These are phyloP conservation scores for Rugonectria rugulosa DNA, from an alignment of 2,329 filamentous ascomycete species.

Conservation along the genomic window DNA sequence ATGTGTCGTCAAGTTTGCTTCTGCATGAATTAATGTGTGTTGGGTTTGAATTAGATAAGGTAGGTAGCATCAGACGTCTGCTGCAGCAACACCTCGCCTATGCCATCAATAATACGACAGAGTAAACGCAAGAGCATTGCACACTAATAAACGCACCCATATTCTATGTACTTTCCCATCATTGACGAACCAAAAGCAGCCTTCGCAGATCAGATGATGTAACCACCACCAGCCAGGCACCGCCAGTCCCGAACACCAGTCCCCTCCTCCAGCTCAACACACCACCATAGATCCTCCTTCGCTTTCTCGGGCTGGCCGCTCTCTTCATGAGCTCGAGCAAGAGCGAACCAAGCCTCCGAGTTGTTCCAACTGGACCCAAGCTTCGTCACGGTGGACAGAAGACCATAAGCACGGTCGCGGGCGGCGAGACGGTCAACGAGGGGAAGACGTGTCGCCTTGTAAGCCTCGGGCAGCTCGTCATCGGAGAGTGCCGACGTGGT, in stretches of 20 bases:
- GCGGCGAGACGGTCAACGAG: slow-evolving; percentile 85
- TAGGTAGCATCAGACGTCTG: too few relatives aligned
- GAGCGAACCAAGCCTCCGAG: slow-evolving; percentile 90
- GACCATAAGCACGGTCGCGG: slow-evolving; percentile 84
- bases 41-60: too few relatives aligned
- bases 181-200: neutral
- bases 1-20: too few relatives aligned
- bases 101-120: neutral
- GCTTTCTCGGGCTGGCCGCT: slow-evolving; percentile 86
- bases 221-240: slow-evolving; percentile 71
- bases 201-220: slow-evolving; percentile 56
- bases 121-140: neutral
- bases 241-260: slow-evolving; percentile 82
- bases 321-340: slow-evolving; percentile 88
- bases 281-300: slow-evolving; percentile 96
- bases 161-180: neutral
- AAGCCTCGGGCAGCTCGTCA: slow-evolving; percentile 58
- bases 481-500: slow-evolving; percentile 39
- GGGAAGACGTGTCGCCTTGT: slow-evolving; percentile 69
- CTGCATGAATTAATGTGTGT: too few relatives aligned
- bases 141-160: neutral
- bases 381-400: slow-evolving; percentile 84
- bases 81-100: neutral
- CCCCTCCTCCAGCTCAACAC: slow-evolving; percentile 90
- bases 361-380: slow-evolving; percentile 89